These are phyloP conservation scores for Diospyros lotus DNA, from an alignment of 148 eudicot genomes.

Conservation along the genomic window DNA sequence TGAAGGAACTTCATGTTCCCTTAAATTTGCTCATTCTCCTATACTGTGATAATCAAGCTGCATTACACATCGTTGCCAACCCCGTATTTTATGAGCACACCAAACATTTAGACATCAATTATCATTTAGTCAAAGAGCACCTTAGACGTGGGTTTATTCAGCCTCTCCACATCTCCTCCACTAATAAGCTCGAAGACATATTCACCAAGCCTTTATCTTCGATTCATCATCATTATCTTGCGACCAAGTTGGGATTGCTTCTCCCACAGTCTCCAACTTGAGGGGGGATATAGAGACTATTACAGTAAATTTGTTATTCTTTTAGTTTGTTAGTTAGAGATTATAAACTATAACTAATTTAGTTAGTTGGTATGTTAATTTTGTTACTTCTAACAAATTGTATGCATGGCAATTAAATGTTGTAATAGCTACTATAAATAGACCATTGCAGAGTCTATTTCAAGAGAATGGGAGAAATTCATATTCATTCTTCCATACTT, in stretches of 20 bases:
- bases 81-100: neutral
- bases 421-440: no score
- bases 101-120: neutral
- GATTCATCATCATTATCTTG: neutral
- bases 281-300: neutral
- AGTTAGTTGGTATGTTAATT: no score
- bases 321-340: no score
- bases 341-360: no score
- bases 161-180: neutral
- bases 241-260: neutral
- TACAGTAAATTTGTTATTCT: no score
- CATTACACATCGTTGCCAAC: neutral
- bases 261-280: neutral
- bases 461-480: no score
- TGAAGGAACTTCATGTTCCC: neutral
- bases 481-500: no score
- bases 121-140: neutral
- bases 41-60: neutral
- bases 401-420: no score
- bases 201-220: neutral
- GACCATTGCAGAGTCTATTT: no score
- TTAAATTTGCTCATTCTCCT: neutral
- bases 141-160: neutral
- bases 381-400: no score
- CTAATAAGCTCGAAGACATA: neutral